Evolutionary conservation across 2,329 filamentous ascomycete species (phyloP), one percentile per base, ranked within the genome.

Genomic region (Biscogniauxia sp.): DNA sequence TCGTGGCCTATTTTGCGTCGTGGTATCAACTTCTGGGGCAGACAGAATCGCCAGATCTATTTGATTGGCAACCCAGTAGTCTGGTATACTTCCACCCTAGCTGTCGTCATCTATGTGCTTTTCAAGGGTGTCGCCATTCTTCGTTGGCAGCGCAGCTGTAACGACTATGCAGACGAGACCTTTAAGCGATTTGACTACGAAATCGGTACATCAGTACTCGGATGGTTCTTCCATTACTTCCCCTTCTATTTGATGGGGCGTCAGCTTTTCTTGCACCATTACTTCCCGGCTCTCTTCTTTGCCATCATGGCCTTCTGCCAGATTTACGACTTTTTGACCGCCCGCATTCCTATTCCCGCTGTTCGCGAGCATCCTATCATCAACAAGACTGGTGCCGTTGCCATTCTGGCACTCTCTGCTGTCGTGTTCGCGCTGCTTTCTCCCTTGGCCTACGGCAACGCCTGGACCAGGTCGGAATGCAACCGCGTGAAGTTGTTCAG

Each of bases 141-240:
- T 58, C 87, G 95, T 67, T 99, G 95, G 95, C 95, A 99, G 79
- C 90, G 95, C 71, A 93, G 88, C 75, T 98, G 83, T 82, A 84
- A 86, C 68, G 95, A 99, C 77, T 98, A 99, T 76, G 79, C 84
- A 62, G 88, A 90, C 74, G 76, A 87, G 54, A 90, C 85, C 49
- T 96, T 98, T 83, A 97, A 97, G 80, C 92, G 95, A 59, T 99
- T 98, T 75, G 95, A 98, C 77, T 98, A 97, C 73, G 95, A 99
- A 77, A 87, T 98, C 61, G 95, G 95, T 63, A 92, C 88, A 57
- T 92, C 88, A 19, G 90, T 97, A 32, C 85, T 99, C 8, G 95
- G 91, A 68, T 99, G 95, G 95, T 92, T 91, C 54, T 89, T 99
- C 76, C 95, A 99, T 78, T 99, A 97, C 81, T 98, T 99, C 82